Base-by-base conservation (phyloP, 345 rosid genomes). In the Pugionium dolabratum region DNA sequence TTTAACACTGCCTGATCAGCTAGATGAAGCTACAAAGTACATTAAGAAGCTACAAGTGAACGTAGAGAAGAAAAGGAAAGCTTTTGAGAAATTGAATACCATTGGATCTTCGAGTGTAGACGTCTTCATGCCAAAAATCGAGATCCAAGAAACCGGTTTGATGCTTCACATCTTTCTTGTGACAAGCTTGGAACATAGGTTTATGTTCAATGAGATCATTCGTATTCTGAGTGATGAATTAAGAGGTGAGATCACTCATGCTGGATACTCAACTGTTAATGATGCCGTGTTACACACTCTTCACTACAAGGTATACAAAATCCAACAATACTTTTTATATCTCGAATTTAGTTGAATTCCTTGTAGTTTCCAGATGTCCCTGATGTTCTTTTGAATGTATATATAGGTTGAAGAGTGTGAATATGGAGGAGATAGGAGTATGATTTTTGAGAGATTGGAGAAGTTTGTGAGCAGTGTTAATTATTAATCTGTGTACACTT, bases 21-120 rank as follows among this genome's bases (percentile, higher is more conserved):
- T 74, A 54, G 73, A 74, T 54, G 77, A 74, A 74, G 77, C 73
- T 54, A 44, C 69, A 62, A 67, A 67, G 7, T 74, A 74, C 78
- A 67, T 67, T 59, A 74, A 74, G 59, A 61, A 67, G 41, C 59
- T 74, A 48, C 69, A 74, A 67, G 69, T 55, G 49, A 68, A 61
- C 53, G 73, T 74, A 34, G 78, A 74, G 64, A 55, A 61, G 48
- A 74, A 54, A 60, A 34, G 10, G 62, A 74, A 61, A 49, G 9
- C 18, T 48, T 65, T 35, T 2, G 66, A 72, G 7, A 72, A 46
- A 45, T 29, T 25, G 43, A 51, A 52, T 44, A 52, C 62, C n/a
- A 7, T 32, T 54, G 72, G 58, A 66, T 67, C 73, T 54, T 64
- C 59, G n/a, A n/a, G n/a, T n/a, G 27, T 50, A 52, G 4, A 27